phyloP scores from a whole-genome alignment of 805 yeast genomes.

The Zygosaccharomyces rouxii region DNA sequence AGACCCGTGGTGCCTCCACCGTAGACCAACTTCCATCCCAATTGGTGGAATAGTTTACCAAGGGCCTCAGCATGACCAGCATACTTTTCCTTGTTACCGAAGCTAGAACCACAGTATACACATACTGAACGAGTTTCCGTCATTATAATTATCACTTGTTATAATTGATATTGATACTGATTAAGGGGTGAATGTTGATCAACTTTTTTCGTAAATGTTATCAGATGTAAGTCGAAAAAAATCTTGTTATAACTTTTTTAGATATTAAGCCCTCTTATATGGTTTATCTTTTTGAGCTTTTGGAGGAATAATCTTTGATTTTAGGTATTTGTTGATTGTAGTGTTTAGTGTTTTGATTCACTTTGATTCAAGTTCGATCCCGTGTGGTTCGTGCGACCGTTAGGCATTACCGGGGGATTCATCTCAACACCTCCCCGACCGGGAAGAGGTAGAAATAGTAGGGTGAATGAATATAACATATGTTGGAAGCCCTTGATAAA shows the following conservation, averaged over 20 bases:
- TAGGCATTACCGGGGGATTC: slow-evolving; percentile 1
- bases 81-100: slow-evolving; percentile 52
- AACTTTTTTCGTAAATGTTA: not conserved
- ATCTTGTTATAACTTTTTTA: not conserved
- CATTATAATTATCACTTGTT: not conserved
- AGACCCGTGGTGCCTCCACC: slow-evolving; percentile 89
- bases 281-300: not conserved
- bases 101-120: slow-evolving; percentile 83
- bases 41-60: slow-evolving; percentile 54
- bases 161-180: not conserved
- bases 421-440: not conserved
- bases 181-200: not conserved
- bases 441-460: not conserved
- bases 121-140: slow-evolving; percentile 46
- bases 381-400: slow-evolving; percentile 1
- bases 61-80: slow-evolving; percentile 52
- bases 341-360: not conserved
- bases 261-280: not conserved
- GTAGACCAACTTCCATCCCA: slow-evolving; percentile 72
- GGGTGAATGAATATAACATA: not conserved
- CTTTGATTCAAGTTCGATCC: not conserved
- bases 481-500: not conserved
- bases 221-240: slow-evolving; percentile 8
- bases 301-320: too few relatives aligned
- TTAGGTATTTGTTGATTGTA: not conserved